Conservation (phyloP, 352 stramenopile species). For the Pythium oligandrum region DNA sequence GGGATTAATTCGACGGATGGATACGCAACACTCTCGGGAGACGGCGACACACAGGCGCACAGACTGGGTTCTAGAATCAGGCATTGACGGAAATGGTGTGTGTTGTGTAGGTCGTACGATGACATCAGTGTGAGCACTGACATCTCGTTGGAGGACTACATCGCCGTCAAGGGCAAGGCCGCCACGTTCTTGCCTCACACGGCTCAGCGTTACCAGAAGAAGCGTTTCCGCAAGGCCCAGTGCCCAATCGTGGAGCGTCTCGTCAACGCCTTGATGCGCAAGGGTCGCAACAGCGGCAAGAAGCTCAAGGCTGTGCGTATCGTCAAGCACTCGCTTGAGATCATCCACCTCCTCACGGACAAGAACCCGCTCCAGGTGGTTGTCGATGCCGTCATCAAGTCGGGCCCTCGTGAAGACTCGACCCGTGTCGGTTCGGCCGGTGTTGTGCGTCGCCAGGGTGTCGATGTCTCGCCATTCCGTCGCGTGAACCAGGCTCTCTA, state of each 20-base stretch:
- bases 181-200: slow-evolving; percentile 99
- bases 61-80: too few species aligned
- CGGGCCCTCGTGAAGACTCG: slow-evolving; percentile 98
- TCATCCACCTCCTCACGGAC: slow-evolving; percentile 99
- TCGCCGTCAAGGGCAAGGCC: slow-evolving; percentile 98
- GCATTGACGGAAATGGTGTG: too few species aligned
- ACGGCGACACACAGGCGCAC: too few species aligned
- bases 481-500: slow-evolving; percentile 99
- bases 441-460: slow-evolving; percentile 99
- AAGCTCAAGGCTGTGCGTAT: slow-evolving; percentile 99
- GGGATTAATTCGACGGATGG: too few species aligned
- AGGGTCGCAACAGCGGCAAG: slow-evolving; percentile 99
- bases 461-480: slow-evolving; percentile 99
- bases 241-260: slow-evolving; percentile 99
- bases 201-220: slow-evolving; percentile 99
- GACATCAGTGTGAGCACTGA: slow-evolving; percentile 97
- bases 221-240: slow-evolving; percentile 99
- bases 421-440: slow-evolving; percentile 98
- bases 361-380: slow-evolving; percentile 99
- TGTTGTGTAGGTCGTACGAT: slow-evolving; percentile 91
- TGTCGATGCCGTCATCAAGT: slow-evolving; percentile 90
- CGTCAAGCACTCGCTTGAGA: slow-evolving; percentile 98
- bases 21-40: too few species aligned
- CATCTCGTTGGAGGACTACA: slow-evolving; percentile 99
- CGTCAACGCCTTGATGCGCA: slow-evolving; percentile 97